A percentile compares a stretch with the other conserved stretches of the same genome.
These are phyloP conservation scores for Deakozyma indianensis DNA, from an alignment of 805 yeast species.

Conservation along the genomic window DNA sequence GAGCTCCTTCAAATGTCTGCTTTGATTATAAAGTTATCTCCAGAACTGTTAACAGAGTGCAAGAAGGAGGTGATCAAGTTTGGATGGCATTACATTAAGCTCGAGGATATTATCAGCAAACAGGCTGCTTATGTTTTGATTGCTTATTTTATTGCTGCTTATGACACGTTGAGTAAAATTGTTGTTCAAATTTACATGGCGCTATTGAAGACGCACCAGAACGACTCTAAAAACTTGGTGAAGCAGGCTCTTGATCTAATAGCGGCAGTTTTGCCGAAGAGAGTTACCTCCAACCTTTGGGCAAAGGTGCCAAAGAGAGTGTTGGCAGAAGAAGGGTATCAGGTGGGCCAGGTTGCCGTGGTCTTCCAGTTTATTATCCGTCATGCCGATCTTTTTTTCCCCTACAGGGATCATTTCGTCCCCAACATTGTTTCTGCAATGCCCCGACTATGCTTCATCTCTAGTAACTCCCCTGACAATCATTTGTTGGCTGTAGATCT, in stretches of 20 bases:
- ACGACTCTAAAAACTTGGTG: slow-evolving; percentile 71
- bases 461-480: slow-evolving; percentile 66
- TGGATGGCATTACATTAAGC: slow-evolving; percentile 83
- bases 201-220: slow-evolving; percentile 65
- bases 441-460: slow-evolving; percentile 72
- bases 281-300: slow-evolving; percentile 58
- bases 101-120: slow-evolving; percentile 79
- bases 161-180: slow-evolving; percentile 76
- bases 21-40: slow-evolving; percentile 53
- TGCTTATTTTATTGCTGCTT: slow-evolving; percentile 70
- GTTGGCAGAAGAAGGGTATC: slow-evolving; percentile 77
- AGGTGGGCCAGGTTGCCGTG: slow-evolving; percentile 70
- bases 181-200: slow-evolving; percentile 91
- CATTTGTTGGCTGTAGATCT: slow-evolving; percentile 79
- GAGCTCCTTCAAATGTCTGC: slow-evolving; percentile 76
- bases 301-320: slow-evolving; percentile 91
- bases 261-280: slow-evolving; percentile 71
- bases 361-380: slow-evolving; percentile 81
- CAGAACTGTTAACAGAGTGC: slow-evolving; percentile 40
- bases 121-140: slow-evolving; percentile 88
- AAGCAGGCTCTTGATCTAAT: slow-evolving; percentile 75
- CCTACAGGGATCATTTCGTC: slow-evolving; percentile 77
- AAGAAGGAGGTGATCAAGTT: slow-evolving; percentile 82
- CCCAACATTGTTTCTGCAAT: slow-evolving; percentile 82
- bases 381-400: slow-evolving; percentile 72